phyloP scores from a whole-genome alignment of 352 stramenopile species.

The Peronospora farinosa region DNA sequence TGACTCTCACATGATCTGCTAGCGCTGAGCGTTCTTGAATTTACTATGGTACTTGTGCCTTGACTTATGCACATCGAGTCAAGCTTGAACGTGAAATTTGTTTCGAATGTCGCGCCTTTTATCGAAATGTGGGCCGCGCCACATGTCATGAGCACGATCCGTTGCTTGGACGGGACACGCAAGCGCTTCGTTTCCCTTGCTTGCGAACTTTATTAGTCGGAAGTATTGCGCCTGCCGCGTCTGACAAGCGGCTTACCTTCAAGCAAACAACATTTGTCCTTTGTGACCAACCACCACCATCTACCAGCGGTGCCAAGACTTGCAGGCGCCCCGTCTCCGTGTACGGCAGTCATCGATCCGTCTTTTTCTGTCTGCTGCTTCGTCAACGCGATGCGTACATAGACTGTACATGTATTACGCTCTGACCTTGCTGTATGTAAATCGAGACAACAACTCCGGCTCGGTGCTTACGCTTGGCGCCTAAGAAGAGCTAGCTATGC shows the following conservation, averaged over 20 bases:
- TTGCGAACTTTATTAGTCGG: conserved; percentile 15
- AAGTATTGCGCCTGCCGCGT: background rate
- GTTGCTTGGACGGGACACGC: conserved; percentile 7
- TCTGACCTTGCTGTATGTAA: conserved; percentile 21
- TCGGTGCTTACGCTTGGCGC: conserved; percentile 16
- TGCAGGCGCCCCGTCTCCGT: conserved; percentile 17
- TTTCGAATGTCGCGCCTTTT: background rate
- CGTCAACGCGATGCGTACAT: conserved; percentile 6
- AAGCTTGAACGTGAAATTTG: conserved; percentile 1
- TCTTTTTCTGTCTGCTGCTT: conserved; percentile 12
- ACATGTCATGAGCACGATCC: background rate
- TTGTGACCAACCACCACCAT: conserved; percentile 7
- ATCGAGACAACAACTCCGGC: conserved; percentile 10
- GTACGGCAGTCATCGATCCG: conserved; percentile 21
- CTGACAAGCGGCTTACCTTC: conserved; percentile 4
- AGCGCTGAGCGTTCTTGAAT: conserved; percentile 2
- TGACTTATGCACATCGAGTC: background rate
- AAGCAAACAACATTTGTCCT: background rate
- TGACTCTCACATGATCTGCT: conserved; percentile 19
- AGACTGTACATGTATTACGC: background rate
- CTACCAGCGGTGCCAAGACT: conserved; percentile 18
- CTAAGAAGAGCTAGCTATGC: conserved; percentile 3
- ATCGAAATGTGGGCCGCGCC: background rate
- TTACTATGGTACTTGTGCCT: conserved; percentile 7
- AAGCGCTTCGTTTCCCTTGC: conserved; percentile 5